Conservation (phyloP, 345 rosid species). For the Euphorbia tirucalli region DNA sequence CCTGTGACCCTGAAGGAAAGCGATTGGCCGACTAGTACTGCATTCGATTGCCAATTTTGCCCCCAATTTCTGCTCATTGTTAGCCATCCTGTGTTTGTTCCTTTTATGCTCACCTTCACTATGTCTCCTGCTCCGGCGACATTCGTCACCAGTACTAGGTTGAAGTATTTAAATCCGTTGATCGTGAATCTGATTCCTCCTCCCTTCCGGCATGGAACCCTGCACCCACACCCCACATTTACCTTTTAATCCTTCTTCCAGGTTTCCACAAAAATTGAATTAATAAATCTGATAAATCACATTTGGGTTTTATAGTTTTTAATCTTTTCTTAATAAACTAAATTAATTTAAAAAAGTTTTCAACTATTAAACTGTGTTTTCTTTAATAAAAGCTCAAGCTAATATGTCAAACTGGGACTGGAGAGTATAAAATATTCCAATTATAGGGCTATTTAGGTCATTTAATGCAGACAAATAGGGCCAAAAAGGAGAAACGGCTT, state of each 20-base stretch:
- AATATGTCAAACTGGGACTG: no score
- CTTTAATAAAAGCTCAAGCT: no score
- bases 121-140: conserved; percentile 73
- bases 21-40: conserved; percentile 52
- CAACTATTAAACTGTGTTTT: no score
- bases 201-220: conserved; percentile 55
- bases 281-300: no score
- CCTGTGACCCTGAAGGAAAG: conserved; percentile 49
- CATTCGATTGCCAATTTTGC: conserved; percentile 71
- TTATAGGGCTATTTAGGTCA: background rate
- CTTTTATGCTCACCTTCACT: conserved; percentile 49
- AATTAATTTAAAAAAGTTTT: no score
- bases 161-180: conserved; percentile 71
- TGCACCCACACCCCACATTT: conserved; percentile 6
- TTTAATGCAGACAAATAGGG: background rate
- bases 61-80: conserved; percentile 72
- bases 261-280: no score
- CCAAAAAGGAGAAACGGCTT: background rate
- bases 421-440: no score
- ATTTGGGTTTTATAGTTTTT: no score
- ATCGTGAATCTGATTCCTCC: conserved; percentile 70
- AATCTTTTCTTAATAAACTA: no score
- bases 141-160: conserved; percentile 60
- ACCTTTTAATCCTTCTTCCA: no score
- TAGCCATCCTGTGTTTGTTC: conserved; percentile 57